Evolutionary conservation across 441 rosid genomes (phyloP).

Genomic region (Adansonia madagascariensis): DNA sequence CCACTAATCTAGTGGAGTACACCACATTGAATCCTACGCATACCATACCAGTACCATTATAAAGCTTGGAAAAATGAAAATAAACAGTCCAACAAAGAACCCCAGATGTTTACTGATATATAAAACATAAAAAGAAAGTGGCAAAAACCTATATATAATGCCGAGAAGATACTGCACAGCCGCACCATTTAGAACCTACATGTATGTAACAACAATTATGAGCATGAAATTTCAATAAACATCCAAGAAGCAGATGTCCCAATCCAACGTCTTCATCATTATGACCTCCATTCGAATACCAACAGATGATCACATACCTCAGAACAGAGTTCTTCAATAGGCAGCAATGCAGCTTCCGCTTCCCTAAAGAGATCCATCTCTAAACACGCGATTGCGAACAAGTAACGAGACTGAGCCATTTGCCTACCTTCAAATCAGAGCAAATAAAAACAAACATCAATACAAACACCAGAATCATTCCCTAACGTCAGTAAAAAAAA

Average conservation of each 20-base stretch:
- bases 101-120: slow-evolving; percentile 11
- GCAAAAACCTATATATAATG: slow-evolving; percentile 53
- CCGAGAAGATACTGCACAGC: slow-evolving; percentile 70
- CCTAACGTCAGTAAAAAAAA: neutral
- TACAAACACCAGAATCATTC: slow-evolving; percentile 8
- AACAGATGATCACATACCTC: slow-evolving; percentile 40
- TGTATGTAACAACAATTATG: slow-evolving; percentile 21
- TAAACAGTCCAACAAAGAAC: neutral
- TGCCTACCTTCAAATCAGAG: slow-evolving; percentile 42
- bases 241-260: neutral
- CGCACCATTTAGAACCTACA: slow-evolving; percentile 58
- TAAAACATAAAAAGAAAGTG: slow-evolving; percentile 10
- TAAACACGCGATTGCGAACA: slow-evolving; percentile 58
- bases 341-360: slow-evolving; percentile 54
- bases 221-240: neutral
- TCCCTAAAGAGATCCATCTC: slow-evolving; percentile 62
- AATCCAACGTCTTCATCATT: slow-evolving; percentile 16
- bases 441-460: slow-evolving; percentile 18
- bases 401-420: slow-evolving; percentile 58
- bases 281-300: neutral
- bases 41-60: neutral
- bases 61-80: neutral
- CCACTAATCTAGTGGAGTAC: slow-evolving; percentile 7
- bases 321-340: slow-evolving; percentile 40
- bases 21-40: neutral